These are phyloP conservation scores for Fusarium sp. DNA, from an alignment of 2,329 filamentous ascomycete species.

Conservation along the genomic window DNA sequence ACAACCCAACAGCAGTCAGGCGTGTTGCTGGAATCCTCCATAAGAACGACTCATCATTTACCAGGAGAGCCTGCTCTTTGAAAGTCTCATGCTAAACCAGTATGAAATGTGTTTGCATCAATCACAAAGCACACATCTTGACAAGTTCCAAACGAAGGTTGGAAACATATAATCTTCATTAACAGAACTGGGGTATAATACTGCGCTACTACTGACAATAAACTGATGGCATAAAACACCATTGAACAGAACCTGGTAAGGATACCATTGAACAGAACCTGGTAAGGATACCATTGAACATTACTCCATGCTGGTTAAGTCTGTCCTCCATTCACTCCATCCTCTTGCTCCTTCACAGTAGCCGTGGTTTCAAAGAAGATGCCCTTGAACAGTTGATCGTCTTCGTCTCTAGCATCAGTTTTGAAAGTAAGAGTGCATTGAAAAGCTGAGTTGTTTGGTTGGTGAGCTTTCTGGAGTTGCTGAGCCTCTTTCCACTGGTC, in stretches of 20 bases:
- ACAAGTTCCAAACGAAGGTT: not conserved
- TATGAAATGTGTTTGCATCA: not conserved
- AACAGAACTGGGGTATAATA: not conserved
- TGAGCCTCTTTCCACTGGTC: not conserved
- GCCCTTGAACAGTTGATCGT: not conserved
- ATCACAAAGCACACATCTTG: not conserved
- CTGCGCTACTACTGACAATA: not conserved
- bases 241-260: not conserved
- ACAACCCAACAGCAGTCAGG: not conserved
- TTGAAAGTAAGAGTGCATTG: not conserved
- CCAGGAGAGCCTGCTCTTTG: rapidly evolving
- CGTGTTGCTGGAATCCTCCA: not conserved
- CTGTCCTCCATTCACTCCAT: not conserved
- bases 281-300: not conserved
- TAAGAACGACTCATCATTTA: rapidly evolving
- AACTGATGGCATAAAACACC: no score
- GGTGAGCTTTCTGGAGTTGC: not conserved
- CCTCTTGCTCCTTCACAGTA: not conserved
- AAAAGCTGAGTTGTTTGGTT: not conserved
- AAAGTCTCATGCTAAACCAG: not conserved
- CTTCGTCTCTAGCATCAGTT: not conserved
- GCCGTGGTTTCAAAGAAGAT: not conserved
- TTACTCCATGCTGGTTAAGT: not conserved
- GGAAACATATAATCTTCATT: not conserved
- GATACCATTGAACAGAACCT: not conserved